phyloP scores from a whole-genome alignment of 1,139 yeast genomes.

The Candida sojae region DNA sequence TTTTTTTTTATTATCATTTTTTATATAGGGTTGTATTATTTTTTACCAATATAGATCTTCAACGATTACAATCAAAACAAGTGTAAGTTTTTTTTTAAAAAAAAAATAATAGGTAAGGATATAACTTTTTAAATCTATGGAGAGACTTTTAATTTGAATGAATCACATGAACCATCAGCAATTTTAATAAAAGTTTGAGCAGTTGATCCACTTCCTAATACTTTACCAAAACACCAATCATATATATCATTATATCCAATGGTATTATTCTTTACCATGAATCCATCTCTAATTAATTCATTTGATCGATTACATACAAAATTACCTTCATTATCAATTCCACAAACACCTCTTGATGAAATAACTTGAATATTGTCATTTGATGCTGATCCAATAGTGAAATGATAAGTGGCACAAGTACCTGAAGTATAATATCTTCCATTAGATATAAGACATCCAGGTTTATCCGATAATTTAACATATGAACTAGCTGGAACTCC shows the following conservation, averaged over 20 bases:
- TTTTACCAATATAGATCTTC: conserved; percentile 12
- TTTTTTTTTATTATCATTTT: background rate
- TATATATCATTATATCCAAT: conserved; percentile 65
- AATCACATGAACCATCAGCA: conserved; percentile 43
- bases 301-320: conserved; percentile 35
- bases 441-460: conserved; percentile 80
- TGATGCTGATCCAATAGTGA: conserved; percentile 29
- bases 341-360: conserved; percentile 76
- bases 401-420: conserved; percentile 74
- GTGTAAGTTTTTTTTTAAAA: background rate
- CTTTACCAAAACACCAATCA: conserved; percentile 52
- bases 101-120: too few species aligned
- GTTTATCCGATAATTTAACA: conserved; percentile 54
- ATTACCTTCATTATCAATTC: conserved; percentile 35
- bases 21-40: conserved; percentile 1
- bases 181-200: conserved; percentile 57
- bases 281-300: conserved; percentile 48
- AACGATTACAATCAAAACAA: conserved; percentile 12
- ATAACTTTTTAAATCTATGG: too few species aligned
- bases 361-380: conserved; percentile 66
- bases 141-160: conserved; percentile 12
- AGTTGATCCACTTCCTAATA: conserved; percentile 39
- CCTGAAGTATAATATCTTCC: conserved; percentile 87
- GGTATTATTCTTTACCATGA: conserved; percentile 44
- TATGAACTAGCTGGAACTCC: conserved; percentile 34